phyloP scores from a whole-genome alignment of 768 basidiomycete genomes.

The Boletales sp. region DNA sequence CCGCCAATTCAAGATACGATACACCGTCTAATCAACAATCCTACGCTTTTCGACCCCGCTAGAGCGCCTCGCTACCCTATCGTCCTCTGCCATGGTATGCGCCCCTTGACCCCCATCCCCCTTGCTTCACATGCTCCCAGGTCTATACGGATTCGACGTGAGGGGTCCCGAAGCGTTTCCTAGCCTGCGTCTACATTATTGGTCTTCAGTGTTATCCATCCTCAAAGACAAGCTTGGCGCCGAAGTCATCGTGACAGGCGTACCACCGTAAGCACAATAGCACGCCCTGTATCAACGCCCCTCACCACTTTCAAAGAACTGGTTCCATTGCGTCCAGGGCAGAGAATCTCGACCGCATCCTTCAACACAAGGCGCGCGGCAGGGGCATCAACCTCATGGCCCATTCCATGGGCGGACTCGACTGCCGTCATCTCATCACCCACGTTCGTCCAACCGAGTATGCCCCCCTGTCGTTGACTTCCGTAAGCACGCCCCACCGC shows the following conservation, averaged over 20 bases:
- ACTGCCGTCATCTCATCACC: constrained; percentile 89
- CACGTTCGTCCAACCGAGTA: constrained; percentile 81
- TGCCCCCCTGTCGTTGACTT: constrained; percentile 81
- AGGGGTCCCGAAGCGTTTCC: constrained; percentile 82
- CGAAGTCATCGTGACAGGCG: constrained; percentile 93
- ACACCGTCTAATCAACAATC: constrained; percentile 70
- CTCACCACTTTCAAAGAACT: constrained; percentile 50
- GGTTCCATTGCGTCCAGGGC: constrained; percentile 86
- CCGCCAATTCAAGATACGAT: constrained; percentile 44
- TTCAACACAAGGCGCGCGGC: constrained; percentile 63
- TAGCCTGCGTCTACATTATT: constrained; percentile 85
- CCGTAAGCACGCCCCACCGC: constrained; percentile 89
- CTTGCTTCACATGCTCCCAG: constrained; percentile 35
- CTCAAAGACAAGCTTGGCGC: constrained; percentile 80
- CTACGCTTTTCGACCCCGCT: constrained; percentile 73
- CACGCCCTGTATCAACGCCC: neutral
- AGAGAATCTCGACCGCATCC: constrained; percentile 65
- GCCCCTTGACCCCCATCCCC: neutral
- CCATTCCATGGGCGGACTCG: constrained; percentile 97
- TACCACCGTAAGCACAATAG: constrained; percentile 70
- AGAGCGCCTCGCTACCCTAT: constrained; percentile 84
- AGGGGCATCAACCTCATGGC: constrained; percentile 90
- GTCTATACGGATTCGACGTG: constrained; percentile 93
- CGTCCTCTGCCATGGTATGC: constrained; percentile 89
- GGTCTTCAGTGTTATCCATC: constrained; percentile 83